Conservation (phyloP, 768 basidiomycete species). For the Lactarius evosmus region DNA sequence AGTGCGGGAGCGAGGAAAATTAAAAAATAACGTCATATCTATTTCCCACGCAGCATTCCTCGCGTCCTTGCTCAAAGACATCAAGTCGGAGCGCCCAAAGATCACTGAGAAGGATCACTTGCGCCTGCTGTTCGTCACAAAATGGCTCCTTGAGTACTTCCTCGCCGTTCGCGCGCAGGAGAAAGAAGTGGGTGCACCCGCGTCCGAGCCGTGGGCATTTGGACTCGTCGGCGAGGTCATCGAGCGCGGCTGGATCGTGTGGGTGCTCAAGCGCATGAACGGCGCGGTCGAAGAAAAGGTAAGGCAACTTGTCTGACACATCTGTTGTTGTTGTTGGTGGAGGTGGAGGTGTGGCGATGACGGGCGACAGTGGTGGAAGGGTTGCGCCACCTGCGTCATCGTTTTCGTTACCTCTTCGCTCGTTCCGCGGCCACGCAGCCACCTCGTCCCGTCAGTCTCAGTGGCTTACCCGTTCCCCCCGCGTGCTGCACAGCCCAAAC, state of each 20-base stretch:
- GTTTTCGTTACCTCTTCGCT: not conserved
- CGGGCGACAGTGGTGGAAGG: conserved; percentile 16
- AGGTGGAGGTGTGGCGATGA: too few relatives aligned
- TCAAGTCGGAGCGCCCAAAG: conserved; percentile 86
- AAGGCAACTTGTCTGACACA: too few relatives aligned
- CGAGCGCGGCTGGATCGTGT: conserved; percentile 83
- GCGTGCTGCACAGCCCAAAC: conserved; percentile 62
- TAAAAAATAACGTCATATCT: not conserved
- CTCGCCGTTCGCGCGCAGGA: conserved; percentile 46
- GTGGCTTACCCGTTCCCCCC: conserved; percentile 13
- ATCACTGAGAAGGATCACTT: conserved; percentile 94
- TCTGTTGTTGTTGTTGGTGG: too few relatives aligned
- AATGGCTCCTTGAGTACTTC: conserved; percentile 94
- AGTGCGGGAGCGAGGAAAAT: too few relatives aligned
- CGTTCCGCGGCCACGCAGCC: not conserved
- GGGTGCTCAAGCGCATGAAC: conserved; percentile 87
- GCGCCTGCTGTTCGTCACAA: conserved; percentile 78
- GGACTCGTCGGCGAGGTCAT: conserved; percentile 81
- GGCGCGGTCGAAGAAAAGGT: conserved; percentile 91
- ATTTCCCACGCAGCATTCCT: conserved; percentile 67
- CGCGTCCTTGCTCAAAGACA: conserved; percentile 81
- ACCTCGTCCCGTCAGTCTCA: not conserved
- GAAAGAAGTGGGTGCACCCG: conserved; percentile 40
- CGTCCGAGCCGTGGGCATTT: conserved; percentile 54
- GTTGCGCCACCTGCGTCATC: not conserved